phyloP scores from a whole-genome alignment of 495 filamentous ascomycete genomes.

The Talaromyces liani region DNA sequence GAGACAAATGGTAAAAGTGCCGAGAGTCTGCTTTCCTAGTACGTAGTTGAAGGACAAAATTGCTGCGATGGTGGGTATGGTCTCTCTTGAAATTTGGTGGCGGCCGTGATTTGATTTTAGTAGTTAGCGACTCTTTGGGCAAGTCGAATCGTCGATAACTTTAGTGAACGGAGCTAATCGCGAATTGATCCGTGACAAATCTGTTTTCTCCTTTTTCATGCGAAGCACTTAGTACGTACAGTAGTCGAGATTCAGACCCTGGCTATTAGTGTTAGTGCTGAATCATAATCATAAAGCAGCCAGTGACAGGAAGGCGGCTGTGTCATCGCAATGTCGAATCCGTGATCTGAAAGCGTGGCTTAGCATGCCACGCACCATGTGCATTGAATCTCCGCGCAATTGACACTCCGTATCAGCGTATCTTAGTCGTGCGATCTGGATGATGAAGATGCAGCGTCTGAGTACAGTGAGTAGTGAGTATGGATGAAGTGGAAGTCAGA shows the following conservation, averaged over 20 bases:
- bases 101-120: not conserved
- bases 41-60: not conserved
- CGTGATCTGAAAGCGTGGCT: not conserved
- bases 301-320: not conserved
- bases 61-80: not conserved
- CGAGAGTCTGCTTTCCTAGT: not conserved
- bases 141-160: not conserved
- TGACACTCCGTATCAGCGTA: not conserved
- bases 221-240: no score
- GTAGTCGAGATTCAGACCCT: not conserved
- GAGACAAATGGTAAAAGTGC: not conserved
- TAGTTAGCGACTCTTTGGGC: not conserved
- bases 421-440: no score
- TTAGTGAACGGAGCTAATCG: not conserved
- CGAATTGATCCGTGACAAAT: not conserved
- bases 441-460: no score
- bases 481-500: not conserved
- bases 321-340: not conserved
- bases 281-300: not conserved
- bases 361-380: not conserved
- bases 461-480: no score
- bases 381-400: not conserved
- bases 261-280: not conserved
- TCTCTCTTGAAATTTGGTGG: not conserved
- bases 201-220: not conserved